Conservation (phyloP, 2,329 filamentous ascomycete genomes). For the Westerdykella sp. region DNA sequence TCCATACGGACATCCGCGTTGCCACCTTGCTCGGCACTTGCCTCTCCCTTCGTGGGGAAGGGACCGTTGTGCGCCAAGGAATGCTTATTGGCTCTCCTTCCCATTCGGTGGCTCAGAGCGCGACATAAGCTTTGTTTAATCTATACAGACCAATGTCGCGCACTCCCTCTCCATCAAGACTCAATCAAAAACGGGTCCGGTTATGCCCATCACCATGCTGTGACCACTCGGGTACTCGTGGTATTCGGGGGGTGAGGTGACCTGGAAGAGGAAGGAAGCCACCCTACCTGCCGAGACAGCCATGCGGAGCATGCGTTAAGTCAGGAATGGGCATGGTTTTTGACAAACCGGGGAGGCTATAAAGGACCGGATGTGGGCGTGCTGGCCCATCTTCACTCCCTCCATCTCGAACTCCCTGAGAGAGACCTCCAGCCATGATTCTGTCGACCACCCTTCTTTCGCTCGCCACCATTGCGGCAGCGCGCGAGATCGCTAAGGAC, state of each 20-base stretch:
- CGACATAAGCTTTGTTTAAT: conserved; percentile 27
- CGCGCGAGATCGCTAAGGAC: conserved; percentile 33
- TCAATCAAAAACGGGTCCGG: conserved; percentile 15
- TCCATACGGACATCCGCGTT: conserved; percentile 10
- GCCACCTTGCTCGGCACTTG: conserved; percentile 12
- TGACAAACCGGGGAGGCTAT: conserved; percentile 9
- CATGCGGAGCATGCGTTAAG: conserved; percentile 11
- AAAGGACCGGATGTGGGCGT: conserved; percentile 10
- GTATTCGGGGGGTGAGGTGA: conserved; percentile 4
- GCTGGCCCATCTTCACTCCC: conserved; percentile 1
- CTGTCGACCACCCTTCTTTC: conserved; percentile 26
- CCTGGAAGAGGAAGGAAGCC: conserved; percentile 23
- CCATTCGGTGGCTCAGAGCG: conserved; percentile 19
- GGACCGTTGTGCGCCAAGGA: conserved; percentile 22
- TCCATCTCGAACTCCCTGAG: conserved; percentile 1
- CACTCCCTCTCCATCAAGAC: conserved; percentile 11
- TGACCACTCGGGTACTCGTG: conserved; percentile 9
- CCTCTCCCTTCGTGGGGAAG: conserved; percentile 1
- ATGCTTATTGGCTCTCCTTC: conserved; percentile 28
- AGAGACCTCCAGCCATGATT: conserved; percentile 18
- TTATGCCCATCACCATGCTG: conserved; percentile 18
- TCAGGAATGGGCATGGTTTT: conserved; percentile 5
- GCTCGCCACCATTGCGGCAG: conserved; percentile 28
- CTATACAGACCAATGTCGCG: conserved; percentile 24
- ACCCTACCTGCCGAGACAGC: conserved; percentile 26